These are phyloP conservation scores for Aspergillus sparsus DNA, from an alignment of 495 filamentous ascomycete genomes.

Conservation along the genomic window DNA sequence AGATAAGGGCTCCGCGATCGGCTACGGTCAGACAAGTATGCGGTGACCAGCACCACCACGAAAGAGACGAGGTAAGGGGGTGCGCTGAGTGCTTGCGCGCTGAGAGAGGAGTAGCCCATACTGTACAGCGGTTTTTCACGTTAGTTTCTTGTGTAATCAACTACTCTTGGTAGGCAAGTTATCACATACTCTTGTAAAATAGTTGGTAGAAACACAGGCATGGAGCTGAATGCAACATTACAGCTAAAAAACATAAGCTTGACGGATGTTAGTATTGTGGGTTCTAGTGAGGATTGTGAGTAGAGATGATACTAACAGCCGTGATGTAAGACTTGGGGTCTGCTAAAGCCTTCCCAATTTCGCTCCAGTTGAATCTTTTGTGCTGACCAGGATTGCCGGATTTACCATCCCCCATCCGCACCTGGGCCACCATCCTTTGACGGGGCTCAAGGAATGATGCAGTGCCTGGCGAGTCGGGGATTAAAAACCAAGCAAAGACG, in stretches of 20 bases:
- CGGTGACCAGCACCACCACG: constrained; percentile 47
- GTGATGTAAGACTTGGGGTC: constrained; percentile 71
- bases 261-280: constrained; percentile 4
- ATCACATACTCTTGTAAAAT: constrained; percentile 55
- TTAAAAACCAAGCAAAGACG: constrained; percentile 52
- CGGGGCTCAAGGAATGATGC: constrained; percentile 51
- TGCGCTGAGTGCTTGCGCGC: constrained; percentile 57
- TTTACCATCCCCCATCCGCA: constrained; percentile 46
- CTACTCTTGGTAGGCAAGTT: neutral
- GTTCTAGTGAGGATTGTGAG: neutral
- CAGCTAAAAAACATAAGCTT: constrained; percentile 60
- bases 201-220: constrained; percentile 61
- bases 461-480: constrained; percentile 56
- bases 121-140: constrained; percentile 21
- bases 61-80: constrained; percentile 60
- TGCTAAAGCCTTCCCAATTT: constrained; percentile 53
- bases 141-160: neutral
- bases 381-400: constrained; percentile 24
- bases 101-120: constrained; percentile 51
- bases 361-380: constrained; percentile 47
- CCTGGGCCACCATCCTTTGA: constrained; percentile 48
- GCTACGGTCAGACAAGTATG: constrained; percentile 53
- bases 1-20: constrained; percentile 52
- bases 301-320: constrained; percentile 44
- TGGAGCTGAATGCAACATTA: constrained; percentile 60